Conservation (phyloP, 495 filamentous ascomycete species). For the Polyplosphaeria fusca region DNA sequence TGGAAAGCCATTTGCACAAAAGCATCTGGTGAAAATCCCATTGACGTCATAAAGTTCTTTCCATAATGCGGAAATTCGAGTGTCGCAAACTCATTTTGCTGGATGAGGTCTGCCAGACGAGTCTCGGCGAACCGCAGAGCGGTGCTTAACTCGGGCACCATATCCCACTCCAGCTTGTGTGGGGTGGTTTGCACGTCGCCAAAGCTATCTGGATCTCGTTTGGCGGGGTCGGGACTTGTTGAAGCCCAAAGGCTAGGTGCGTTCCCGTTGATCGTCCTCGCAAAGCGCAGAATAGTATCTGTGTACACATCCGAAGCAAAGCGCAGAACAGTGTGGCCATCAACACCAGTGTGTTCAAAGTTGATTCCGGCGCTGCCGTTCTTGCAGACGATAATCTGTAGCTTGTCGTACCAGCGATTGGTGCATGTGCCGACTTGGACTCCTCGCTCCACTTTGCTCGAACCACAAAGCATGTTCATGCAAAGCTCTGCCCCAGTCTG, state of each 20-base stretch:
- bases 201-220: constrained; percentile 89
- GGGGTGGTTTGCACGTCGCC: constrained; percentile 93
- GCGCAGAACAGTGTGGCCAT: constrained; percentile 93
- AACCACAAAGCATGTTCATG: constrained; percentile 97
- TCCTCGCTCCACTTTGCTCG: constrained; percentile 83
- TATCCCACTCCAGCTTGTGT: constrained; percentile 96
- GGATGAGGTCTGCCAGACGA: constrained; percentile 86
- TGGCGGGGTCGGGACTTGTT: constrained; percentile 84
- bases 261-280: constrained; percentile 91
- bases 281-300: constrained; percentile 95
- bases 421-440: constrained; percentile 97
- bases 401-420: constrained; percentile 98
- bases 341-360: constrained; percentile 97
- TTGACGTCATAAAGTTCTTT: constrained; percentile 95
- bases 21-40: constrained; percentile 94
- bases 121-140: constrained; percentile 95
- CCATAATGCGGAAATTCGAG: constrained; percentile 87
- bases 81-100: constrained; percentile 93
- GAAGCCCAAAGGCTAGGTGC: constrained; percentile 91
- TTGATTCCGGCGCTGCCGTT: constrained; percentile 98
- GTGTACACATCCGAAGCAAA: constrained; percentile 97
- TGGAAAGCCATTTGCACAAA: constrained; percentile 99
- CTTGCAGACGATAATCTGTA: constrained; percentile 98
- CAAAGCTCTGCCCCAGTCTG: constrained; percentile 73
- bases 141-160: constrained; percentile 86